These are phyloP conservation scores for Rheum nobile DNA, from an alignment of 148 eudicot species.

Conservation along the genomic window DNA sequence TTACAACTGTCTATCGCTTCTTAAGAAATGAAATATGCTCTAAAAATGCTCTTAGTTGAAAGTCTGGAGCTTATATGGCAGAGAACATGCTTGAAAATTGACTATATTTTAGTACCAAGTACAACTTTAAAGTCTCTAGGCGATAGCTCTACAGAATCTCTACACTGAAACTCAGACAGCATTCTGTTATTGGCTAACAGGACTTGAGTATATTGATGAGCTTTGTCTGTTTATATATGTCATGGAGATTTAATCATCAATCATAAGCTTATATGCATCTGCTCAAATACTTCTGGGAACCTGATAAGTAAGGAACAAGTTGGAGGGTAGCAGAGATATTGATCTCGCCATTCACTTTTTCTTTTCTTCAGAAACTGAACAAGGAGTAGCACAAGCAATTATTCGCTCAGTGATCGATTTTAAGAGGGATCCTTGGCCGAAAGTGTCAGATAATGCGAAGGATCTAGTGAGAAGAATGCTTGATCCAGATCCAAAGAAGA, in stretches of 20 bases:
- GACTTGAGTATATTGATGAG: not conserved
- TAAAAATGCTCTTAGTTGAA: not conserved
- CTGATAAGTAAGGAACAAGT: not conserved
- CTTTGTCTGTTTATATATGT: not conserved
- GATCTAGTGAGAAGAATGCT: slow-evolving; percentile 74
- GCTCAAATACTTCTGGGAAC: not conserved
- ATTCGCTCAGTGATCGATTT: slow-evolving; percentile 64
- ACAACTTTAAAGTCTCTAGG: not conserved
- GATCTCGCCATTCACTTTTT: not conserved
- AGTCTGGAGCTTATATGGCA: not conserved
- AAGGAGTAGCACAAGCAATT: slow-evolving; percentile 85
- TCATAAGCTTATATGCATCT: not conserved
- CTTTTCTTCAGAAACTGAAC: slow-evolving; percentile 57
- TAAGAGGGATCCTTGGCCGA: slow-evolving; percentile 84
- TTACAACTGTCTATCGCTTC: not conserved
- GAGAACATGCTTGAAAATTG: not conserved
- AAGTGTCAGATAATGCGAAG: slow-evolving; percentile 64
- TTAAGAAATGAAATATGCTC: not conserved
- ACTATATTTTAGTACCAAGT: not conserved
- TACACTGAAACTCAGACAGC: not conserved
- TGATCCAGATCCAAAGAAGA: slow-evolving; percentile 56
- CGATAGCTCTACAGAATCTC: not conserved
- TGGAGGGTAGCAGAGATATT: not conserved
- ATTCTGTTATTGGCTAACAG: not conserved
- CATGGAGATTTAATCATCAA: not conserved